A percentile compares a stretch with the other conserved stretches of the same genome.
These are phyloP conservation scores for Forsythia viridissima DNA, from an alignment of 257 asterid species.

Conservation along the genomic window DNA sequence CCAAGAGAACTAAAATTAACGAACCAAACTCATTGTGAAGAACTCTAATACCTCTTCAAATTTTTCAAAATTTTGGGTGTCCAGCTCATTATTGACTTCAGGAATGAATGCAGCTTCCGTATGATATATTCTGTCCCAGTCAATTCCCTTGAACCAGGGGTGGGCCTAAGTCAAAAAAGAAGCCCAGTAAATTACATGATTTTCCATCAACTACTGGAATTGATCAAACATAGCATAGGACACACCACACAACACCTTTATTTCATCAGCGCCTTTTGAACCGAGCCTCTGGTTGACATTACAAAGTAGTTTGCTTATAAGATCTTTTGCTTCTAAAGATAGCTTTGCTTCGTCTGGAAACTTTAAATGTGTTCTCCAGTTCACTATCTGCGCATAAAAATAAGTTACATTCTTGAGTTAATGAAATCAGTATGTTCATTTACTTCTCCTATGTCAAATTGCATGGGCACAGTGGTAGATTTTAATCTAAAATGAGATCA, in stretches of 20 bases:
- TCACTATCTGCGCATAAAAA: slow-evolving; percentile 29
- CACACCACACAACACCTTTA: slow-evolving; percentile 29
- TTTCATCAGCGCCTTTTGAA: slow-evolving; percentile 35
- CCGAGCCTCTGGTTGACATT: slow-evolving; percentile 38
- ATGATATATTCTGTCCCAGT: slow-evolving; percentile 32
- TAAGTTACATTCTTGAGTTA: not conserved
- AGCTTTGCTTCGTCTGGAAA: slow-evolving; percentile 41
- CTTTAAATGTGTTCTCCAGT: slow-evolving; percentile 36
- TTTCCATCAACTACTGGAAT: slow-evolving; percentile 4
- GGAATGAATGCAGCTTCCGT: slow-evolving; percentile 38
- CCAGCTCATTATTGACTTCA: slow-evolving; percentile 39
- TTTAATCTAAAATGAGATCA: not conserved
- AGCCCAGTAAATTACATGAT: not conserved
- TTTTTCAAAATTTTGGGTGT: slow-evolving; percentile 36
- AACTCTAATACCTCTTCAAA: slow-evolving; percentile 32
- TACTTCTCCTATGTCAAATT: not conserved
- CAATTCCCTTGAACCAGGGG: slow-evolving; percentile 34
- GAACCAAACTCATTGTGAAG: not conserved
- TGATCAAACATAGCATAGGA: slow-evolving; percentile 9
- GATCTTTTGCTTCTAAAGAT: slow-evolving; percentile 36
- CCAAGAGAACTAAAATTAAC: not conserved
- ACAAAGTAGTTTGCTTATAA: slow-evolving; percentile 33
- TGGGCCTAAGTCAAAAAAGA: slow-evolving; percentile 24
- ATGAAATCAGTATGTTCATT: not conserved
- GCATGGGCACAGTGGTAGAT: not conserved